phyloP scores from a whole-genome alignment of 2,329 filamentous ascomycete genomes.

The Metarhizium anisopliae region DNA sequence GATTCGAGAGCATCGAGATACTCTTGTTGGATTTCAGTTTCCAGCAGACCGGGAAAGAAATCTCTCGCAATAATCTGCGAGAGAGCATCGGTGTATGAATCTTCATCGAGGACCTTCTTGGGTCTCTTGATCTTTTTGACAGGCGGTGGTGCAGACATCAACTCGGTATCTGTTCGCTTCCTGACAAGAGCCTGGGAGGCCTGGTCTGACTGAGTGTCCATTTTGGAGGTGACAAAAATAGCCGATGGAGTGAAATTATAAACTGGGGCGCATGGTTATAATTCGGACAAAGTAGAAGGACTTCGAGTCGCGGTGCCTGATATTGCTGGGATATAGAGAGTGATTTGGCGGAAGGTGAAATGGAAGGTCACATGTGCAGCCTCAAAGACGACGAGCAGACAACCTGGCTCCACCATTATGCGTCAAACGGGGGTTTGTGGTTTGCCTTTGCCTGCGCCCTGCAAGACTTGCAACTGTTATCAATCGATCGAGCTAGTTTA shows the following conservation, averaged over 20 bases:
- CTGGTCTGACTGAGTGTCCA: constrained; percentile 17
- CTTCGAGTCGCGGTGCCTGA: not conserved
- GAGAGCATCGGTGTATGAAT: constrained; percentile 81
- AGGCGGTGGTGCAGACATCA: constrained; percentile 79
- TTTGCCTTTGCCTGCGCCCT: no score
- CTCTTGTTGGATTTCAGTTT: constrained; percentile 80
- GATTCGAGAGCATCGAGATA: constrained; percentile 89
- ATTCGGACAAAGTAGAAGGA: not conserved
- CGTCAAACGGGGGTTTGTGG: no score
- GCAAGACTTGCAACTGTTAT: not conserved
- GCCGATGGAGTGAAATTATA: not conserved
- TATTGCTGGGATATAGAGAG: not conserved
- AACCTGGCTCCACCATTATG: no score
- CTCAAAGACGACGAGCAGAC: no score
- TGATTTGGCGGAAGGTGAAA: no score
- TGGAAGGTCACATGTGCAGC: no score
- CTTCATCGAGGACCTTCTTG: constrained; percentile 81
- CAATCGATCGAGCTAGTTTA: not conserved
- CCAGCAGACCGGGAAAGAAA: constrained; percentile 87
- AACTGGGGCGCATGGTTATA: not conserved
- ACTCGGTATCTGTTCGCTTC: constrained; percentile 60
- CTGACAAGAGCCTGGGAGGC: constrained; percentile 44
- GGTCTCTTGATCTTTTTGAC: constrained; percentile 89
- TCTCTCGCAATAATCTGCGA: constrained; percentile 94
- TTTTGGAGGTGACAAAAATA: constrained; percentile 10